A percentile compares a stretch with the other conserved stretches of the same genome.
Conservation (phyloP, 2,329 filamentous ascomycete genomes). For the Zymoseptoria tritici region DNA sequence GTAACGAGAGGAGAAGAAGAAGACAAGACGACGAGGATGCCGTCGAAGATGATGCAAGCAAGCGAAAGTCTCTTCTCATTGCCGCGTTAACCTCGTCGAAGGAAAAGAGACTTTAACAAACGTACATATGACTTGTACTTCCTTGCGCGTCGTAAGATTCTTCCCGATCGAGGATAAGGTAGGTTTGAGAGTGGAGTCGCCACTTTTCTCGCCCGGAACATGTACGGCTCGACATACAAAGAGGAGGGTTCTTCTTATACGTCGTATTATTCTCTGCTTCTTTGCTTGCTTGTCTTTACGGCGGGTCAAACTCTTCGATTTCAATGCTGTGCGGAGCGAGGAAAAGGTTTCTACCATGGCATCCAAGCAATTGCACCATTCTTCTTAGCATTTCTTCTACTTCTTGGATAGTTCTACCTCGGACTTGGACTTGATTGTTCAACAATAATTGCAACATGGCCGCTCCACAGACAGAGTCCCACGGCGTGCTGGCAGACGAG, state of each 20-base stretch:
- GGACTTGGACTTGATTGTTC: background rate
- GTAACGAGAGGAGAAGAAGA: background rate
- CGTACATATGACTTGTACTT: background rate
- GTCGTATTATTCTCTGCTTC: background rate
- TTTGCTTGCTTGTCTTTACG: background rate
- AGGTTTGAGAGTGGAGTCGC: background rate
- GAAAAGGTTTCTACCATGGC: background rate
- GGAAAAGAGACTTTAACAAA: too few relatives aligned
- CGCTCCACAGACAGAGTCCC: background rate
- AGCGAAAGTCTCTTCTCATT: background rate
- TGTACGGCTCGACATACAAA: background rate
- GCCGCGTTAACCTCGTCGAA: background rate
- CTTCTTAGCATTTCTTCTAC: background rate
- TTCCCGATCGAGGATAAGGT: background rate
- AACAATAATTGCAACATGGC: background rate
- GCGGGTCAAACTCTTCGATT: background rate
- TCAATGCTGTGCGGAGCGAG: background rate
- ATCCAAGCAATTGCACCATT: background rate
- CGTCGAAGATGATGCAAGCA: background rate
- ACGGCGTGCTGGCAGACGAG: background rate
- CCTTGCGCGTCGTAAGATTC: background rate
- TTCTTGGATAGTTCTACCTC: background rate
- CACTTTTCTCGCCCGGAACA: background rate
- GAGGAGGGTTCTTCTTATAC: background rate
- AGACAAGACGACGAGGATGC: background rate